phyloP scores from a whole-genome alignment of 2,329 filamentous ascomycete species.

The Cordyceps cateniannulata region DNA sequence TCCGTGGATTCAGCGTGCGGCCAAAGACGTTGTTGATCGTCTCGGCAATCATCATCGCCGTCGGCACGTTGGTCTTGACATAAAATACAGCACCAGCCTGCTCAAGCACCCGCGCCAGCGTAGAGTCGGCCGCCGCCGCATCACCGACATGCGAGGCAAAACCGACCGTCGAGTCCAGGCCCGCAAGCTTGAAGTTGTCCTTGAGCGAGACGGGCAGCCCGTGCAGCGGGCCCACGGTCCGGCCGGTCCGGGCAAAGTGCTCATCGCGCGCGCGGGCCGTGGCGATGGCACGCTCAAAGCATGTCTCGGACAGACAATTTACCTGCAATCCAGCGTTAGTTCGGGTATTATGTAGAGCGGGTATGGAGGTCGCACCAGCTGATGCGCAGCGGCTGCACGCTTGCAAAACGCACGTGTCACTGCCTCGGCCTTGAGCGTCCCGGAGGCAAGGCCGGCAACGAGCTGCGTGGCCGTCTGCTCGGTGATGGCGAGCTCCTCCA shows the following conservation, averaged over 20 bases:
- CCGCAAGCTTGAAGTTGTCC: slow-evolving; percentile 60
- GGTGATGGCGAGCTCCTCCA: slow-evolving; percentile 41
- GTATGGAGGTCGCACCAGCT: slow-evolving; percentile 36
- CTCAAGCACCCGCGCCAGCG: slow-evolving; percentile 35
- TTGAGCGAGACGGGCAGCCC: slow-evolving; percentile 61
- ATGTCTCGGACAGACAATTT: slow-evolving; percentile 47
- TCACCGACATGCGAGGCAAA: slow-evolving; percentile 56
- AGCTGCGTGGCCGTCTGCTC: slow-evolving; percentile 35
- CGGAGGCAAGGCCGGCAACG: slow-evolving; percentile 29
- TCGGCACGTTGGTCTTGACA: slow-evolving; percentile 52
- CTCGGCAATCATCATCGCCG: slow-evolving; percentile 64
- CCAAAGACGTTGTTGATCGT: slow-evolving; percentile 60
- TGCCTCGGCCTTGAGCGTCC: slow-evolving; percentile 31
- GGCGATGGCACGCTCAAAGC: slow-evolving; percentile 45
- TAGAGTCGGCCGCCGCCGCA: slow-evolving; percentile 40
- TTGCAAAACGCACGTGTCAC: slow-evolving; percentile 49
- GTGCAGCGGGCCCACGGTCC: slow-evolving; percentile 56
- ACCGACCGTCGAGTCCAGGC: slow-evolving; percentile 56
- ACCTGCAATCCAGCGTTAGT: slow-evolving; percentile 33
- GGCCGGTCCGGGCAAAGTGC: slow-evolving; percentile 39
- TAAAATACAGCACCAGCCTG: slow-evolving; percentile 47
- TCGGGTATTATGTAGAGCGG: slow-evolving; percentile 20
- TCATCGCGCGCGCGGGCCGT: slow-evolving; percentile 43
- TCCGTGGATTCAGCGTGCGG: slow-evolving; percentile 54
- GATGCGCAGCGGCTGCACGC: slow-evolving; percentile 48